These are phyloP conservation scores for Geranium rotundifolium DNA, from an alignment of 345 rosid species.

Conservation along the genomic window DNA sequence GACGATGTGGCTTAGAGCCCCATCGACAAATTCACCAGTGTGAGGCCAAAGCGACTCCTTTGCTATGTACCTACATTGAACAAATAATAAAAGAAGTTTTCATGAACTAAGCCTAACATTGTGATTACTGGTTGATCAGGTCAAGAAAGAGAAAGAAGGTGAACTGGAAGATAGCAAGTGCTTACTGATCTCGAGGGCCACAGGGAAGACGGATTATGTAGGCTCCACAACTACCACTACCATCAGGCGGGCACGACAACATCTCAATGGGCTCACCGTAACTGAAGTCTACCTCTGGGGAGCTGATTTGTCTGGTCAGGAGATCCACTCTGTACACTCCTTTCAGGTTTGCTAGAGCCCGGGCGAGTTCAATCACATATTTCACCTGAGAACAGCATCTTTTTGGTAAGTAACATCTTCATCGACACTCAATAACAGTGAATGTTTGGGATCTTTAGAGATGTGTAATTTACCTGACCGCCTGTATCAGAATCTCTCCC, in stretches of 20 bases:
- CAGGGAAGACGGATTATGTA: constrained; percentile 61
- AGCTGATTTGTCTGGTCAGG: constrained; percentile 51
- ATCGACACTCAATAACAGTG: not conserved
- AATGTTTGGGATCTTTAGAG: not conserved
- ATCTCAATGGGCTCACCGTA: constrained; percentile 74
- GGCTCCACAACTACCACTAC: constrained; percentile 51
- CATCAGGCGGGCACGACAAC: constrained; percentile 62
- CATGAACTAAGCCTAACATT: not conserved
- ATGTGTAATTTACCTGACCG: constrained; percentile 36
- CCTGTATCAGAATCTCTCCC: constrained; percentile 78
- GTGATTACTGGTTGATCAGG: not conserved
- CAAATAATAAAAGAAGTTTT: not conserved
- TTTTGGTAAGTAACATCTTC: not conserved
- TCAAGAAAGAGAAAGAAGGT: not conserved
- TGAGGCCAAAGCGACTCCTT: constrained; percentile 69
- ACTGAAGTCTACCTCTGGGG: constrained; percentile 54
- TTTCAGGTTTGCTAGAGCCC: constrained; percentile 45
- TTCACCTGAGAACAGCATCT: constrained; percentile 31
- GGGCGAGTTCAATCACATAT: constrained; percentile 62
- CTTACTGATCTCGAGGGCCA: constrained; percentile 43
- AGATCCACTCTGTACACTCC: constrained; percentile 61
- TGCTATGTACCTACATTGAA: constrained; percentile 36
- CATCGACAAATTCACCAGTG: constrained; percentile 52
- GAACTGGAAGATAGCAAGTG: not conserved
- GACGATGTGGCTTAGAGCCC: constrained; percentile 46